Evolutionary conservation across 306 rosid species (phyloP).

Genomic region (Vigna nakashimae): DNA sequence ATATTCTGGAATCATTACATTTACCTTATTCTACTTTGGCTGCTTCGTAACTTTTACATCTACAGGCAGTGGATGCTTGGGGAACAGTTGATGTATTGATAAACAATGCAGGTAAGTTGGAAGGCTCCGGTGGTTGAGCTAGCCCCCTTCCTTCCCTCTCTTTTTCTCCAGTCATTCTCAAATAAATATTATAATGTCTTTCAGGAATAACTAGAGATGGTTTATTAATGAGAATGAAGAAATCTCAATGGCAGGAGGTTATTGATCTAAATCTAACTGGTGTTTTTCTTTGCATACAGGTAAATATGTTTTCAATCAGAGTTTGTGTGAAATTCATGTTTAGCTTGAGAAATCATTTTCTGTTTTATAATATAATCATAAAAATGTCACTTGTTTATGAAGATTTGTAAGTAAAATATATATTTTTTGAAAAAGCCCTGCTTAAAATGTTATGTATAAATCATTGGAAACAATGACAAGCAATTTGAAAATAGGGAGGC

Average conservation of each 20-base stretch:
- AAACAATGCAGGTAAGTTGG: slow-evolving; percentile 82
- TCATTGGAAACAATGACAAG: background rate
- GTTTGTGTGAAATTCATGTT: slow-evolving; percentile 16
- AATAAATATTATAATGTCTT: slow-evolving; percentile 40
- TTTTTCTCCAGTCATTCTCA: slow-evolving; percentile 19
- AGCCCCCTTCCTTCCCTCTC: background rate
- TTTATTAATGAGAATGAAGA: slow-evolving; percentile 96
- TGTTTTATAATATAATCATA: background rate
- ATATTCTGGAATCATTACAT: slow-evolving; percentile 42
- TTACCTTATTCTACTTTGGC: slow-evolving; percentile 42
- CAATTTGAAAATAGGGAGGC: background rate
- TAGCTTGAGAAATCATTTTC: slow-evolving; percentile 9
- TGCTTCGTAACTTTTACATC: slow-evolving; percentile 50
- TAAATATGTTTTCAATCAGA: slow-evolving; percentile 40
- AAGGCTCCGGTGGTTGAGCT: slow-evolving; percentile 34
- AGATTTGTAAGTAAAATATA: background rate
- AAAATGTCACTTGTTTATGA: background rate
- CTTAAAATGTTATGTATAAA: background rate
- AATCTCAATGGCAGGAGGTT: slow-evolving; percentile 93
- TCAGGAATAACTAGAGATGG: slow-evolving; percentile 95
- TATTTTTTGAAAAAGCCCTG: background rate
- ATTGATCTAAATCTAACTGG: slow-evolving; percentile 96
- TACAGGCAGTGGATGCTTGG: slow-evolving; percentile 93
- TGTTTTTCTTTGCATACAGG: slow-evolving; percentile 90
- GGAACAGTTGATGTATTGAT: slow-evolving; percentile 92